These are phyloP conservation scores for Grammothele lineata DNA, from an alignment of 768 basidiomycete species.

Conservation along the genomic window DNA sequence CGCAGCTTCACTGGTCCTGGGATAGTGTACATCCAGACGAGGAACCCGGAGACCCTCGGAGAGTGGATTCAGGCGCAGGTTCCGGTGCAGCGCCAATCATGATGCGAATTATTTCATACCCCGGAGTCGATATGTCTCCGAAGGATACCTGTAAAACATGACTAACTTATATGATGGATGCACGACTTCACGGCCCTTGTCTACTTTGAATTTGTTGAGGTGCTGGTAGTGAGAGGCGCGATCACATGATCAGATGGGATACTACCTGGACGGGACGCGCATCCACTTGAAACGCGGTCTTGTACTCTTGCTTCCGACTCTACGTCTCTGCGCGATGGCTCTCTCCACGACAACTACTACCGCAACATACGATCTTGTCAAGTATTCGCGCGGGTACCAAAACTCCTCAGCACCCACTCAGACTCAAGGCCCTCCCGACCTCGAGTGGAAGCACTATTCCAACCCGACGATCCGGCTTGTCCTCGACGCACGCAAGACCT, in stretches of 20 bases:
- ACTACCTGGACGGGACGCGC: too few relatives aligned
- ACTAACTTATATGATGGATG: too few relatives aligned
- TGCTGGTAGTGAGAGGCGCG: too few relatives aligned
- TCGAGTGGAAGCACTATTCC: conserved; percentile 77
- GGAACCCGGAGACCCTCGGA: conserved; percentile 27
- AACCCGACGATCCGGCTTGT: conserved; percentile 63
- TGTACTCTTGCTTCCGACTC: too few relatives aligned
- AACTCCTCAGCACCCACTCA: conserved; percentile 26
- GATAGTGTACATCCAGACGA: conserved; percentile 29
- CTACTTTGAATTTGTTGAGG: too few relatives aligned
- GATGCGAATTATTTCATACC: too few relatives aligned
- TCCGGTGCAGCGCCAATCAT: conserved; percentile 4
- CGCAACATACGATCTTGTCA: conserved; percentile 50
- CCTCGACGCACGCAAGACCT: conserved; percentile 51
- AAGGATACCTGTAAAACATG: too few relatives aligned
- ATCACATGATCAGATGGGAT: too few relatives aligned
- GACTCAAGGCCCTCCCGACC: conserved; percentile 19
- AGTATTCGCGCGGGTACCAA: conserved; percentile 74
- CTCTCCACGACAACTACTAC: conserved; percentile 60
- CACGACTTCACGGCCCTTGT: too few relatives aligned
- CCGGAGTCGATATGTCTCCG: too few relatives aligned
- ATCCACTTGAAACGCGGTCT: too few relatives aligned
- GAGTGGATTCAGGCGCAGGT: conserved; percentile 28
- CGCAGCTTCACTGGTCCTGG: conserved; percentile 31
- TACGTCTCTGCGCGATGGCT: too few relatives aligned